A percentile compares a stretch with the other conserved stretches of the same genome.
These are phyloP conservation scores for Nannochloropsis oceanica DNA, from an alignment of 108 stramenopile species.

Conservation along the genomic window DNA sequence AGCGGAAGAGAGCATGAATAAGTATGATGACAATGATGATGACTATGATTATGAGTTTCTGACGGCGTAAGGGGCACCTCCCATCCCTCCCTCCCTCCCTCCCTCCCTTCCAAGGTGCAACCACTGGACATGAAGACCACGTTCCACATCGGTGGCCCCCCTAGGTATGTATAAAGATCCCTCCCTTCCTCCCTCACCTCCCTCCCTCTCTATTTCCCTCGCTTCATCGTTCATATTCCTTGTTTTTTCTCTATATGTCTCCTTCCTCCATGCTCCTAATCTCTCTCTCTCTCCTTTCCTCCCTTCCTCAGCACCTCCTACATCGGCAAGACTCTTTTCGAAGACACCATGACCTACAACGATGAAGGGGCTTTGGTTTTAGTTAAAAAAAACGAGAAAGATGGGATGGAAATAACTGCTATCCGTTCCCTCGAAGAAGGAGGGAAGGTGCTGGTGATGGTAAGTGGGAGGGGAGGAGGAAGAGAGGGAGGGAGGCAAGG, in stretches of 20 bases:
- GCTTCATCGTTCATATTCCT: too few species aligned
- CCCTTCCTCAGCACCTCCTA: background rate
- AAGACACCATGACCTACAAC: background rate
- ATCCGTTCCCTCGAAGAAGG: background rate
- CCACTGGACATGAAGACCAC: background rate
- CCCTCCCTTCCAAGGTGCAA: background rate
- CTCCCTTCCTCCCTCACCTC: background rate
- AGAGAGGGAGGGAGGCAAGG: too few species aligned
- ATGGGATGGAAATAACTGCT: background rate
- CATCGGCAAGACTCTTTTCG: background rate
- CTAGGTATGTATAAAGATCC: background rate
- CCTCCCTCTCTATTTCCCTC: background rate
- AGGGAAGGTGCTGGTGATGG: background rate
- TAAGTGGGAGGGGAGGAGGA: background rate
- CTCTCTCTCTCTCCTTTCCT: background rate
- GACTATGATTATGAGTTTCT: too few species aligned
- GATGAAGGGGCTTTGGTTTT: background rate
- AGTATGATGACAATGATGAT: too few species aligned
- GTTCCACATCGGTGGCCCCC: background rate
- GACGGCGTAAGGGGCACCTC: too few species aligned
- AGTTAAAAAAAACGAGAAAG: background rate
- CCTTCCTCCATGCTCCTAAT: background rate
- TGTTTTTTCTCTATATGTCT: background rate
- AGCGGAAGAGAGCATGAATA: too few species aligned
- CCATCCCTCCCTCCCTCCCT: background rate